Evolutionary conservation across 345 rosid genomes (phyloP).

Genomic region (Acer yangbiense): DNA sequence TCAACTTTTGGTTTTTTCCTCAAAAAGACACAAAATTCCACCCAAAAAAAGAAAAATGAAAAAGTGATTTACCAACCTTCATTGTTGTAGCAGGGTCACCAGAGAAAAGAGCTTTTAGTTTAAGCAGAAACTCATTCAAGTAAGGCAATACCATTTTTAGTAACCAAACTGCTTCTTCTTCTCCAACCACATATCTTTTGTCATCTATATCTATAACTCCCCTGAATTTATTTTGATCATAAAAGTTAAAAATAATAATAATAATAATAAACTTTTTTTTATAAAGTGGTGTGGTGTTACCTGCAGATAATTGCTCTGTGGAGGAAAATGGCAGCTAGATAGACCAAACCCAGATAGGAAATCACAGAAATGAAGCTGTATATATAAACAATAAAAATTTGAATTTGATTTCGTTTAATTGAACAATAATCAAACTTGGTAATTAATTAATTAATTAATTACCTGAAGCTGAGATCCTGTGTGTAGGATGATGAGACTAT

Average conservation of each 20-base stretch:
- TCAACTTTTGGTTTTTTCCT: conserved; percentile 22
- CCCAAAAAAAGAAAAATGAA: neutral
- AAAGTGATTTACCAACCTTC: conserved; percentile 54
- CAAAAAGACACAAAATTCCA: neutral
- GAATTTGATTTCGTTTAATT: conserved; percentile 12
- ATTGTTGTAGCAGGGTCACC: conserved; percentile 92
- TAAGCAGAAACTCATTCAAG: conserved; percentile 68
- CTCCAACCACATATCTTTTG: conserved; percentile 58
- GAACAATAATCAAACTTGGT: neutral
- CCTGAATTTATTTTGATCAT: conserved; percentile 31
- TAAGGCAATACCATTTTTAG: conserved; percentile 73
- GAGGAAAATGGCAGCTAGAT: conserved; percentile 75
- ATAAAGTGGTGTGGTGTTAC: conserved; percentile 26
- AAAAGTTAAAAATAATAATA: neutral
- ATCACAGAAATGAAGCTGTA: conserved; percentile 79
- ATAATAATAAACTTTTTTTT: no score
- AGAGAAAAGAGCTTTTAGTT: conserved; percentile 74
- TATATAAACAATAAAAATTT: conserved; percentile 13
- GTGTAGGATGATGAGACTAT: conserved; percentile 79
- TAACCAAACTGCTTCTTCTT: conserved; percentile 77
- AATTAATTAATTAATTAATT: neutral
- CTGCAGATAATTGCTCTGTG: conserved; percentile 67
- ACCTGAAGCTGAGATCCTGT: conserved; percentile 73
- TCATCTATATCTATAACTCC: conserved; percentile 47
- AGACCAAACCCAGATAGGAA: conserved; percentile 75